Conservation (phyloP, 2,329 filamentous ascomycete genomes). For the Diaporthe ilicicola region DNA sequence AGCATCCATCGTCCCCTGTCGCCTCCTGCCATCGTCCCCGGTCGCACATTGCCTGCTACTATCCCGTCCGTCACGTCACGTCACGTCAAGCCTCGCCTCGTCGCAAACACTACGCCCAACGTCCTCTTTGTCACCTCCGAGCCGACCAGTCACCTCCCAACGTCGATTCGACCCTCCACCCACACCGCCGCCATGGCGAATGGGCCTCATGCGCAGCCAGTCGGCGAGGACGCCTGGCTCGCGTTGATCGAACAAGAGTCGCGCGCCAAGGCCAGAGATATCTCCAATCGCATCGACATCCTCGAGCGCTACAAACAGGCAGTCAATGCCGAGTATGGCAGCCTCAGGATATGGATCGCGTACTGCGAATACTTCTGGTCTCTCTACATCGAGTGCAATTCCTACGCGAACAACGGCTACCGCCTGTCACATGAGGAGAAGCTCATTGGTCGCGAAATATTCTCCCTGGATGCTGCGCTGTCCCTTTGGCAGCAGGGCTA, state of each 20-base stretch:
- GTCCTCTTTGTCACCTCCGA: not conserved
- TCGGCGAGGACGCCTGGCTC: constrained; percentile 81
- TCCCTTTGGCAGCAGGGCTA: constrained; percentile 77
- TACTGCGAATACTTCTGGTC: constrained; percentile 83
- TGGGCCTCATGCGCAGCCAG: constrained; percentile 51
- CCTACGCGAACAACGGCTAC: constrained; percentile 51
- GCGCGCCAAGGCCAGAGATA: constrained; percentile 60
- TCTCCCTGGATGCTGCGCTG: constrained; percentile 72
- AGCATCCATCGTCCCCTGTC: not conserved
- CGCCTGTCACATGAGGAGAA: constrained; percentile 74
- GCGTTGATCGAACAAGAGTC: constrained; percentile 79
- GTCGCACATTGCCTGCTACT: not conserved
- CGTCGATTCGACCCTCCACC: constrained; percentile 9
- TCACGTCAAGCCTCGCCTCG: not conserved
- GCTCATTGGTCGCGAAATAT: constrained; percentile 73
- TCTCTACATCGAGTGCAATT: constrained; percentile 72
- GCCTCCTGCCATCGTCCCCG: not conserved
- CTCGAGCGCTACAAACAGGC: constrained; percentile 78
- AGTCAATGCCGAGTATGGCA: constrained; percentile 75
- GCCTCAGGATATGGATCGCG: constrained; percentile 76
- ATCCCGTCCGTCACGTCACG: constrained; percentile 1
- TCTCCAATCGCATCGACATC: constrained; percentile 74
- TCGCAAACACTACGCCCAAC: not conserved
- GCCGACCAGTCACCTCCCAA: not conserved
- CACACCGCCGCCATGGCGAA: constrained; percentile 48